Evolutionary conservation across 495 filamentous ascomycete species (phyloP), one percentile per base, ranked within the genome.

Genomic region (Trichoderma orchidacearum): DNA sequence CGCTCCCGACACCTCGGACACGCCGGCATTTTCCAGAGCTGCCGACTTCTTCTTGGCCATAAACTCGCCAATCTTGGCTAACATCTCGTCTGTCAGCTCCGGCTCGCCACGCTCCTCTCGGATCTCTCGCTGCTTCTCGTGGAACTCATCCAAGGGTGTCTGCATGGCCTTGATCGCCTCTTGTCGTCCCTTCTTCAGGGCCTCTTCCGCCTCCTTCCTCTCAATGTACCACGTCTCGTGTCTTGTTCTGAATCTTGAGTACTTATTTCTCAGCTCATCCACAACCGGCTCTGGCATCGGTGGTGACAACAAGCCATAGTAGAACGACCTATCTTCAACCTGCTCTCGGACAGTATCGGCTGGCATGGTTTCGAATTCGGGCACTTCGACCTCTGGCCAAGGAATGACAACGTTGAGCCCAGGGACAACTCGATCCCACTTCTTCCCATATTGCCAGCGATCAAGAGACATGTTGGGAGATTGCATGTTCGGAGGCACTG

Each of bases 181-280:
- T 69, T 70, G 60, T 59, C 73, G 64, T 59, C 78, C 72, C 66
- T 79, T 74, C 70, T 82, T 79, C 65, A 73, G 79, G 54, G 75
- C 70, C 58, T 81, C 80, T 68, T 84, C 80, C 59, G 77, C 78
- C 70, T 79, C 70, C 70, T 81, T 83, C 76, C 64, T 73, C 56
- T 70, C 77, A 30, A 86, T 65, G 67, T 83, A 88, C 63, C 81
- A 79, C 56, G 72, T 71, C 34, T 90, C 86, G 67, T 96, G 90
- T 25, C 90, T 72, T 38, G 80, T 86, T 60, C 92, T 80, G 83
- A 89, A 95, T 59, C 79, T 82, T 58, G 80, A 84, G 80, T 85
- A 96, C 62, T 85, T 87, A 71, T 85, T 85, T 59, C 93, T 78
- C 66, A 96, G 75, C 75, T 97, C 92, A 67, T 96, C 87, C 60